Evolutionary conservation across 139 green algal species (phyloP), one percentile per base, ranked within the genome.

Genomic region (Volvox reticuliferus): DNA sequence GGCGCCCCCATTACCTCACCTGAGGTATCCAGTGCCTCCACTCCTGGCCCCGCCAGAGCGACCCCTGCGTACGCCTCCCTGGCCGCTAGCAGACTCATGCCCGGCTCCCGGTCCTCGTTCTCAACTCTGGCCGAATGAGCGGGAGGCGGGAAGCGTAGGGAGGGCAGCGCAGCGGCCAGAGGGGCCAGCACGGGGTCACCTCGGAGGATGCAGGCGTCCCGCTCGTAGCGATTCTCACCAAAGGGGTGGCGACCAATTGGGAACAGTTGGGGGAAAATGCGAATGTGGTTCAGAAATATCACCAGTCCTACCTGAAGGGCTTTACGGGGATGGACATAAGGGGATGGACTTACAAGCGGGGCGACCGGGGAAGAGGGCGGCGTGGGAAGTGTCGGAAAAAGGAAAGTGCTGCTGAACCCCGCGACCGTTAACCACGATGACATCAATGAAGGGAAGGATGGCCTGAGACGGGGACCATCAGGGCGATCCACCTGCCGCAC

Each of bases 181-280:
- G 91, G 44, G 12, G 75, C 88, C 89, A 97, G 79, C 75, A 94
- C 92, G 26, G 86, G 50, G 17, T 69, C 77, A 0, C 91, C 90
- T 84, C 94, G 91, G 88, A 96, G 80, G 88, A 99, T 99, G 93
- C 98, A 98, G 87, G 90, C 87, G 90, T 99, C 98, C 0, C 98
- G 95, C 93, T 99, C 96, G 55, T 97, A 98, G 69, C 71, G 71
- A 68, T 90, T 89, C 67, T 96, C 92, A 0, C 98, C 98, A 92
- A 99, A 99, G 20, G 98, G 97, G 91, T 99, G 98, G 35, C 88
- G 68, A 21, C 98, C 98, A 17, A 93, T 91, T 93, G 85, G 2
- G 63, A 32, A 26, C 35, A 62, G 30, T 36, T 33, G 16, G 73
- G n/a, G n/a, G 28, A 18, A 32, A 9, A 35, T 2, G 37, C 73